Evolutionary conservation across 768 basidiomycete genomes (phyloP), one percentile per base, ranked within the genome.

Genomic region (Leucosporidium creatinivorum): DNA sequence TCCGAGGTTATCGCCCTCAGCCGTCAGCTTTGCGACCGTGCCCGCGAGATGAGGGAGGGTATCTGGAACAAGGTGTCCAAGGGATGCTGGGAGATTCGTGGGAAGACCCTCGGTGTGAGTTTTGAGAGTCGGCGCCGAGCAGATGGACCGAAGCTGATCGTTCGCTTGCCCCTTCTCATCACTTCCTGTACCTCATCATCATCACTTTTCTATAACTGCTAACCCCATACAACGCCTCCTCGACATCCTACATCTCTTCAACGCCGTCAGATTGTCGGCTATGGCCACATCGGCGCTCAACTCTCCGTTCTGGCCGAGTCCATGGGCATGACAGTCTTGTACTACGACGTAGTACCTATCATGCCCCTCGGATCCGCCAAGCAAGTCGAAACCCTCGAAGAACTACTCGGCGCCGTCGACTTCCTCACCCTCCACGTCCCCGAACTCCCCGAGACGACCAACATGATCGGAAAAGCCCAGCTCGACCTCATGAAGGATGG

Each of bases 1-100:
- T 83, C 87, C 66, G 96, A 99, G 79, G 83, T 98, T 75, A 85
- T 99, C 75, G 88, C 88, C 5, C 87, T 99, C 70, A 94, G 94
- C 5, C 88, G 96, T 30, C 96, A 99, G 77, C 85, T 94, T 74
- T 86, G 86, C 74, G 89, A 99, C 79, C 88, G 96, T 64, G 81
- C 87, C 28, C 85, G 82, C 73, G 96, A 99, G 81, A 84, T 99
- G 81, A 86, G 85, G 63, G 82, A 85, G 44, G 96, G 96, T 56
- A 79, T 89, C 75, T 99, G 96, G 96, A 98, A 99, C 83, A 99
- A 99, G 80, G 89, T 97, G 76, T 94, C 92, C 73, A 97, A 96
- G 77, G 86, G 87, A 69, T 99, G 96, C 80, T 99, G 93, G 92
- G 96, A 99, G 79, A 80, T 98, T 71, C 86, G 96, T 54, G 94